Evolutionary conservation across 768 basidiomycete genomes (phyloP), one percentile per base, ranked within the genome.

Genomic region (Tricholoma hemisulphureum): DNA sequence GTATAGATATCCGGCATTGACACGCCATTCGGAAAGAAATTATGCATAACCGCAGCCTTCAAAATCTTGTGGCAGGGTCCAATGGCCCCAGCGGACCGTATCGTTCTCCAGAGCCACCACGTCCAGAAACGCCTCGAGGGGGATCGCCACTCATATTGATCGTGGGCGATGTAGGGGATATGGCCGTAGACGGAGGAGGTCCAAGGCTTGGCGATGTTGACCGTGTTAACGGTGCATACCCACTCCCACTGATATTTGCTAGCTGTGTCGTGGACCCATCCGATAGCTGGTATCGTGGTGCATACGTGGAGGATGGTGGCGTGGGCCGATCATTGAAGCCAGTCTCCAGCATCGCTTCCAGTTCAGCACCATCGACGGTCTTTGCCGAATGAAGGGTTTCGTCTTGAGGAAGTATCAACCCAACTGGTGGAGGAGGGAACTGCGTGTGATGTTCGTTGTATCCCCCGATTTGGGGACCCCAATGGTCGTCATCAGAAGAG

Each of bases 401-500:
- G 43, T 72, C 68, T 32, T 72, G 71, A 14, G 82, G 74, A 16
- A 80, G 62, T 21, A 81, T 73, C 6, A 95, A 77, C 2, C 82
- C 89, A n/a, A 85, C 78, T 10, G 95, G 94, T 0, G 95, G 95
- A 4, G 91, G 91, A 31, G 93, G 90, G 64, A 87, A 95, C 64
- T 86, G 82, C 26, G 75, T 61, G 69, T 83, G 83, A 68, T 91
- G 79, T 71, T 98, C 95, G 71, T 98, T 96, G 74, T 98, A 98
- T 48, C 84, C 93, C 10, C 96, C 95, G 55, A 99, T 94, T 71
- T 99, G 95, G 4, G 83, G 77, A 3, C 95, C 94, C 95, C 95
- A 99, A 31, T 93, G 88, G 67, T 98, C 96, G 41, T 96, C 95
- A 32, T 98, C 96, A 8, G 93, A 91, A 4, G 91, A 94, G 16